Evolutionary conservation across 352 stramenopile species (phyloP).

Genomic region (Phytophthora ramorum): DNA sequence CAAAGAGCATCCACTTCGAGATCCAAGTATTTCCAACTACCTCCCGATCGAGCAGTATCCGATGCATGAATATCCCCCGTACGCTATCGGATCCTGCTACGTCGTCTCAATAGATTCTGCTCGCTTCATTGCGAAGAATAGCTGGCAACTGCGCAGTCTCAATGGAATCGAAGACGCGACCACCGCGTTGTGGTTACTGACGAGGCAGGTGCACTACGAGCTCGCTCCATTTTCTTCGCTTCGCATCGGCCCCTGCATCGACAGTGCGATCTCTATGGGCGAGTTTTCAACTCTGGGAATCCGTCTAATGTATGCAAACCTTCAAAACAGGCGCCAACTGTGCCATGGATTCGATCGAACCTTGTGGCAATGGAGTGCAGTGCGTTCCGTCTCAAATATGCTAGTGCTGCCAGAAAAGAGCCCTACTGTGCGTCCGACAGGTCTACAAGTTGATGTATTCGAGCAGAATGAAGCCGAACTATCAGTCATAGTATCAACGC

Average conservation of each 20-base stretch:
- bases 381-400: not conserved
- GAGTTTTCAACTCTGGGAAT: not conserved
- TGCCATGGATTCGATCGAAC: not conserved
- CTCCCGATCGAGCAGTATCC: slow-evolving; percentile 39
- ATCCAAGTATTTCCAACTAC: slow-evolving; percentile 26
- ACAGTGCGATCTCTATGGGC: not conserved
- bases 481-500: not conserved
- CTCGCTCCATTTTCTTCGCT: not conserved
- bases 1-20: slow-evolving; percentile 4
- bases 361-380: not conserved
- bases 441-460: not conserved
- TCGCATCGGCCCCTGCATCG: not conserved
- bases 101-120: slow-evolving; percentile 56
- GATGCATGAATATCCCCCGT: slow-evolving; percentile 40
- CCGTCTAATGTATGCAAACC: not conserved
- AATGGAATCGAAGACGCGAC: slow-evolving; percentile 48
- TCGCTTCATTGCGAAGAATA: slow-evolving; percentile 46
- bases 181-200: slow-evolving; percentile 52
- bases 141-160: slow-evolving; percentile 22
- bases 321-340: not conserved
- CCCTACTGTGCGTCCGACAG: not conserved
- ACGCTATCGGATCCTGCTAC: slow-evolving; percentile 53
- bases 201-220: slow-evolving; percentile 12
- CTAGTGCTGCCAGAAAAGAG: not conserved
- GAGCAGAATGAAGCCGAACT: not conserved